Evolutionary conservation across 495 filamentous ascomycete genomes (phyloP), one percentile per base, ranked within the genome.

Genomic region (Lophiotrema nucula): DNA sequence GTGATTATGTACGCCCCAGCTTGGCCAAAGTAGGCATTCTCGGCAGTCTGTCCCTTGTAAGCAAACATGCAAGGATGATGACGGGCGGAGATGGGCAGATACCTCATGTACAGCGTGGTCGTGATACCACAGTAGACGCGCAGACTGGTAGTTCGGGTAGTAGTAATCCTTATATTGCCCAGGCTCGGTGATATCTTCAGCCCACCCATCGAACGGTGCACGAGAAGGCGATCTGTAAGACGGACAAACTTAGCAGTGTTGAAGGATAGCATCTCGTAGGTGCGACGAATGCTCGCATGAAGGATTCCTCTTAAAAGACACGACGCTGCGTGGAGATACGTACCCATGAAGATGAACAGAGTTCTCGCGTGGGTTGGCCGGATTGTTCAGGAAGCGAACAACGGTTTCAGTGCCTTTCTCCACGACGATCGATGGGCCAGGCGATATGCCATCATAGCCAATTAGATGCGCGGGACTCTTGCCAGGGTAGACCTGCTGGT

Each of bases 101-200:
- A 58, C 55, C 10, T 42, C 33, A 22, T 62, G 48, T 22, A 67
- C 31, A 10, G 77, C 77, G 47, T 83, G 79, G 58, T 81, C 81
- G 47, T 83, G 81, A 57, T 83, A 83, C 81, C 81, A 83, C n/a
- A 80, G 65, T 3, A 75, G 69, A 8, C 81, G 71, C 2, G 70
- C 76, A 31, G 66, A 44, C 48, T 82, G 73, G 37, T 62, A 62
- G 68, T 82, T 83, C 25, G 81, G 80, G 65, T 79, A 83, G 61
- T 81, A 83, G 69, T 83, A 83, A 58, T 83, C 81, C 66, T 83
- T 79, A 69, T 77, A 83, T 65, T 82, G 61, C 16, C 77, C 78
- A 0, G 74, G 68, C 0, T 53, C 19, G 3, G 74, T 80, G n/a
- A 72, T 60, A 65, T 82, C 81, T 46, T 79, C 76, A n/a, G 81